phyloP scores from a whole-genome alignment of 345 rosid species.

The Trapa incisa region DNA sequence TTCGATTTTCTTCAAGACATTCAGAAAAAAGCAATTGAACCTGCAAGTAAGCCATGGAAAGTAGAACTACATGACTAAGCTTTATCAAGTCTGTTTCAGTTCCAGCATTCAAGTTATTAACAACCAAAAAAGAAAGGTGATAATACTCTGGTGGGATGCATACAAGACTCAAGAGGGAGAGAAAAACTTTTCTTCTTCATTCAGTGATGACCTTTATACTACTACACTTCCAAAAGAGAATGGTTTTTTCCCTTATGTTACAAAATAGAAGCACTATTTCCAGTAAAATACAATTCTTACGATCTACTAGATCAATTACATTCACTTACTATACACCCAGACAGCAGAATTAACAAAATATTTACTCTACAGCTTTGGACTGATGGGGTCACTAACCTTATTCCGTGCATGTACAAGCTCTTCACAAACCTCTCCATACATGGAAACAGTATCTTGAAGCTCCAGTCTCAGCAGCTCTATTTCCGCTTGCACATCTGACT shows the following conservation, averaged over 20 bases:
- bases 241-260: too few species aligned
- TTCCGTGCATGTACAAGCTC: conserved; percentile 61
- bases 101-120: not conserved
- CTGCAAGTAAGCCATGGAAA: conserved; percentile 24
- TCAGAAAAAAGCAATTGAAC: conserved; percentile 55
- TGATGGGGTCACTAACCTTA: conserved; percentile 28
- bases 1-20: conserved; percentile 49
- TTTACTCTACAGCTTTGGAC: not conserved
- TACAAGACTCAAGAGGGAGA: conserved; percentile 3
- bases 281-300: not conserved
- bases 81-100: not conserved
- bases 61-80: not conserved
- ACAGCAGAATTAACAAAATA: not conserved
- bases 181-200: not conserved
- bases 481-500: conserved; percentile 46
- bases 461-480: conserved; percentile 52
- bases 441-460: conserved; percentile 40
- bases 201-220: too few species aligned
- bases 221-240: too few species aligned
- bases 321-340: not conserved
- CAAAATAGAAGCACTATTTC: not conserved
- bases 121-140: too few species aligned
- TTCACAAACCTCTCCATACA: conserved; percentile 64
- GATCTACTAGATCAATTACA: not conserved
- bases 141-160: not conserved